A percentile compares a stretch with the other conserved stretches of the same genome.
These are phyloP conservation scores for Plenodomus tracheiphilus DNA, from an alignment of 2,329 filamentous ascomycete genomes.

Conservation along the genomic window DNA sequence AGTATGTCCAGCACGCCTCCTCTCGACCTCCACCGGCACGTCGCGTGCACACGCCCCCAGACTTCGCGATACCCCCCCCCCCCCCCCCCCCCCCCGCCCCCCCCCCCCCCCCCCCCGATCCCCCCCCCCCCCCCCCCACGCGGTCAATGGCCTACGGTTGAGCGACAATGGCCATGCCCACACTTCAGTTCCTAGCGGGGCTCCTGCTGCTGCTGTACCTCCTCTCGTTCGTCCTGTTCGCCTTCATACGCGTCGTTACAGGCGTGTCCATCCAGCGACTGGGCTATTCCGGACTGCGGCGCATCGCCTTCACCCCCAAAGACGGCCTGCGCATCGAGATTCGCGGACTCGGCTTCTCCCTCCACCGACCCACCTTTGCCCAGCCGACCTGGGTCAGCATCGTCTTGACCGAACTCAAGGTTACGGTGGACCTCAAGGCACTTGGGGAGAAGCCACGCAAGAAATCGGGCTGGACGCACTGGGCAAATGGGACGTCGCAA, in stretches of 20 bases:
- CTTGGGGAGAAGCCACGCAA: slow-evolving; percentile 51
- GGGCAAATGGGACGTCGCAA: slow-evolving; percentile 34
- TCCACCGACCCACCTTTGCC: slow-evolving; percentile 94
- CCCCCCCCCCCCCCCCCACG: slow-evolving; percentile 2
- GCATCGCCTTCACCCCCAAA: slow-evolving; percentile 84
- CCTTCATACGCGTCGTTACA: slow-evolving; percentile 86
- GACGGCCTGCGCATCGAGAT: slow-evolving; percentile 91
- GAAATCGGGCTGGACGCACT: slow-evolving; percentile 35
- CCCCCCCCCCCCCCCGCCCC: not conserved
- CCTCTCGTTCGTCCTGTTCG: slow-evolving; percentile 89
- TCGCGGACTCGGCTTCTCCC: slow-evolving; percentile 79
- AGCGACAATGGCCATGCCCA: slow-evolving; percentile 50
- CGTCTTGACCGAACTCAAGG: slow-evolving; percentile 79
- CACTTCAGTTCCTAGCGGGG: slow-evolving; percentile 76
- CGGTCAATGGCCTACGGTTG: slow-evolving; percentile 29
- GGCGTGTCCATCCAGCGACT: slow-evolving; percentile 95
- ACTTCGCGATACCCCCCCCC: slow-evolving; percentile 15
- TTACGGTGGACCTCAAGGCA: slow-evolving; percentile 77
- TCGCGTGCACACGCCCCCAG: slow-evolving; percentile 31
- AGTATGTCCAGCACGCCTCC: slow-evolving; percentile 35
- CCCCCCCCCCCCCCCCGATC: not conserved
- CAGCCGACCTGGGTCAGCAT: slow-evolving; percentile 96
- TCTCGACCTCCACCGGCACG: slow-evolving; percentile 24
- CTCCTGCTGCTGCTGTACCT: slow-evolving; percentile 85
- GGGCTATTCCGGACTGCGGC: slow-evolving; percentile 87